phyloP scores from a whole-genome alignment of 2,329 filamentous ascomycete species.

The Penicillium capsulatum region DNA sequence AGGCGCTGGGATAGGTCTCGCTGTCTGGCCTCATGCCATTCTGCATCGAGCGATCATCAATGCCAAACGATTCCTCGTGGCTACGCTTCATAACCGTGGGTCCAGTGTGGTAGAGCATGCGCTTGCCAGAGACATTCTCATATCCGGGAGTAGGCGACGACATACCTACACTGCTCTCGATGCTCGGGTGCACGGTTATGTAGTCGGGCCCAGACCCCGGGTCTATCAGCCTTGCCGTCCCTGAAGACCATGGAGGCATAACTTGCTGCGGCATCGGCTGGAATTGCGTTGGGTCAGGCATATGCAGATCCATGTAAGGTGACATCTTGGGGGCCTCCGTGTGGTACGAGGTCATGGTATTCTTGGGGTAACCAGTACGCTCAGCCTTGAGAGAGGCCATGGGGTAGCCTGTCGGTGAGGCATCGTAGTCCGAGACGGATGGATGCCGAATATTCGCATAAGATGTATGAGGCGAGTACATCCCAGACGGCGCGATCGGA shows the following conservation, averaged over 20 bases:
- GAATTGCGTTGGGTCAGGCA: constrained; percentile 39
- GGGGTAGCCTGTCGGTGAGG: constrained; percentile 19
- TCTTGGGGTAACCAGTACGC: constrained; percentile 27
- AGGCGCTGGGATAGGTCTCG: constrained; percentile 21
- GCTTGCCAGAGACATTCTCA: constrained; percentile 25
- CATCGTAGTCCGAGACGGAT: constrained; percentile 35
- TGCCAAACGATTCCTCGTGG: constrained; percentile 39
- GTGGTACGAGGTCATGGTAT: constrained; percentile 27
- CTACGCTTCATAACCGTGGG: constrained; percentile 30
- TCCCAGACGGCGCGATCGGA: constrained; percentile 27
- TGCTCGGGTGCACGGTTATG: constrained; percentile 21
- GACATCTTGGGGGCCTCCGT: constrained; percentile 27
- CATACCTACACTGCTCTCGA: constrained; percentile 15
- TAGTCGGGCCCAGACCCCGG: too few species aligned
- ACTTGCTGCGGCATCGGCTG: constrained; percentile 31
- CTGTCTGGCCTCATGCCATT: constrained; percentile 44
- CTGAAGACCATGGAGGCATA: constrained; percentile 12
- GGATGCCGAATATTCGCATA: constrained; percentile 33
- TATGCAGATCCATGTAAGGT: constrained; percentile 28
- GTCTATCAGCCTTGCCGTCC: too few species aligned
- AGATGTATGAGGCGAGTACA: constrained; percentile 34
- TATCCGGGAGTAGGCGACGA: constrained; percentile 20
- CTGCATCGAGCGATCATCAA: constrained; percentile 38
- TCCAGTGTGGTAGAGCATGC: constrained; percentile 32
- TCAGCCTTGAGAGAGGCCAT: constrained; percentile 19